Evolutionary conservation across 768 basidiomycete species (phyloP), one percentile per base, ranked within the genome.

Genomic region (Lentinula detonsa): DNA sequence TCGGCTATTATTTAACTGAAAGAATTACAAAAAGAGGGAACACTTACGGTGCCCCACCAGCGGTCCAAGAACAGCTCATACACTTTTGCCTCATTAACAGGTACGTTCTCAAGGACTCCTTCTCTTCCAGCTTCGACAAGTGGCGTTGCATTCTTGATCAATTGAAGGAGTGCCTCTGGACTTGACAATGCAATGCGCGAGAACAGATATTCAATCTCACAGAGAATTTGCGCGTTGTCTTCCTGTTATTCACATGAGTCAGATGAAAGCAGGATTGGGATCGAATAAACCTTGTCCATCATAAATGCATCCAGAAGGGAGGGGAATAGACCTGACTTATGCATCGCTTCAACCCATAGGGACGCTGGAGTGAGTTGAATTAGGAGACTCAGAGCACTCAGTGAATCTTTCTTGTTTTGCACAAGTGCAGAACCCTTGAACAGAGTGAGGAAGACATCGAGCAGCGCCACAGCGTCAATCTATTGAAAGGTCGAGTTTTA

Each of bases 11-110:
- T 4, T 28, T 28, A 3, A 28, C 28, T 28, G 10, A 51, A 5
- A 18, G 46, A 35, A n/a, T 18, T 1, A n/a, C 31, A 46, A 39
- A 33, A 39, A 11, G 5, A 5, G 5, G 40, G 21, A 33, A 57
- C 39, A 74, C 77, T 63, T 71, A 89, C 92, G 70, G 88, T 88
- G 43, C 83, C 83, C 84, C 90, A 90, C 87, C 91, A 94, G 63
- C 90, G 87, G 65, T 91, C 85, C 56, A 95, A 71, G 28, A 95
- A 70, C 2, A 75, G 72, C 58, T 90, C 85, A 73, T 84, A 89
- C 2, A 93, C 63, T 35, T 82, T 73, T 21, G 73, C 70, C 69
- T 92, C 86, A 0, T 78, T 69, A 31, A 59, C 78, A 33, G 55
- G 55, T 13, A 43, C 23, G 21, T 42, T 16, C 23, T 34, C 33